phyloP scores from a whole-genome alignment of 108 stramenopile species.

The Ochromonas danica region DNA sequence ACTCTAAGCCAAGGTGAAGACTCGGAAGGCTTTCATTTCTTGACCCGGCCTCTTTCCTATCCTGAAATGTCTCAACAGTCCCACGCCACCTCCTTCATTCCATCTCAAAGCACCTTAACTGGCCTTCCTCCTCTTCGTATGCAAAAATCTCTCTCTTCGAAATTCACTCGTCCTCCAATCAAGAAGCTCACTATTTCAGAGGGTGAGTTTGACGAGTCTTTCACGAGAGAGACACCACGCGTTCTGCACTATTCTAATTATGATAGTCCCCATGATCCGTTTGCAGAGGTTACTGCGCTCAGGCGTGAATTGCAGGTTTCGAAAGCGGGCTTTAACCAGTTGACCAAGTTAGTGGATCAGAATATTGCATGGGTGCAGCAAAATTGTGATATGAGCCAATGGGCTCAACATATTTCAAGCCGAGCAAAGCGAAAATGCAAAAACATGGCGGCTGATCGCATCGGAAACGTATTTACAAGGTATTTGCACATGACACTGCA shows the following conservation, averaged over 20 bases:
- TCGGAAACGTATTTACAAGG: neutral
- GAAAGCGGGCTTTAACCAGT: neutral
- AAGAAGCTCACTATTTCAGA: no score
- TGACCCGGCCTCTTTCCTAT: no score
- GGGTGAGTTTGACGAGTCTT: constrained; percentile 26
- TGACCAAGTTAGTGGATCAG: neutral
- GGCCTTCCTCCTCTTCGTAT: no score
- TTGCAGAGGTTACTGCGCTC: neutral
- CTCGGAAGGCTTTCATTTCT: no score
- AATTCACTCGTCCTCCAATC: no score
- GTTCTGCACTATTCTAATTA: neutral
- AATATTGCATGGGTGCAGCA: constrained; percentile 33
- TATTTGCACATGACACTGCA: neutral
- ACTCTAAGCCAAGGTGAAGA: no score
- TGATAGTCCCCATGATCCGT: neutral
- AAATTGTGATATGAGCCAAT: constrained; percentile 7
- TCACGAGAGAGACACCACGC: constrained; percentile 13
- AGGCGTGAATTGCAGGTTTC: constrained; percentile 4
- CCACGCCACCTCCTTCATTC: no score
- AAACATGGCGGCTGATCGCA: neutral
- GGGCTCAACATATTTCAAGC: neutral
- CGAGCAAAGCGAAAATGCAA: neutral
- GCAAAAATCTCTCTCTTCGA: no score
- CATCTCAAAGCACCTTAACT: no score
- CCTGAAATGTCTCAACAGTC: no score